Percentiles rank a stretch among this genome's conserved stretches.
Conservation (phyloP, 169 alveolate genomes). For the Plasmodium malariae region DNA sequence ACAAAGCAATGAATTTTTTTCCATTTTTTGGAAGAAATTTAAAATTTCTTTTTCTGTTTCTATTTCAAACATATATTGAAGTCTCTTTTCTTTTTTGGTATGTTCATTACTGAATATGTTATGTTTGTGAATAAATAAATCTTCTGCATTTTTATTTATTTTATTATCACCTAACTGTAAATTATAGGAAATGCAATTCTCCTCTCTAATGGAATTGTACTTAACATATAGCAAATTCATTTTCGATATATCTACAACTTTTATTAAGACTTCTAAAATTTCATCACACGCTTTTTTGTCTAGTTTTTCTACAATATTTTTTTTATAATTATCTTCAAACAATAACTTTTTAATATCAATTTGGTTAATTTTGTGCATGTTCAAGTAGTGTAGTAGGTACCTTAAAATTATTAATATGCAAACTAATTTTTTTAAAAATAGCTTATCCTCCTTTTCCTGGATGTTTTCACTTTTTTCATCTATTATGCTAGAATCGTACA, state of each 20-base stretch:
- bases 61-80: slow-evolving; percentile 51
- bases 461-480: neutral
- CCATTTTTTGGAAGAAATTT: slow-evolving; percentile 9
- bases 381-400: slow-evolving; percentile 19
- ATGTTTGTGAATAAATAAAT: neutral
- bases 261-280: slow-evolving; percentile 29
- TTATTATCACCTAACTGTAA: neutral
- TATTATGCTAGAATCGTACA: neutral
- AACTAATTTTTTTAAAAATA: slow-evolving; percentile 21
- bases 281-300: slow-evolving; percentile 41
- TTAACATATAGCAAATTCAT: slow-evolving; percentile 1
- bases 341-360: slow-evolving; percentile 38
- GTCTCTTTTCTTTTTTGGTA: slow-evolving; percentile 17
- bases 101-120: neutral
- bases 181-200: neutral
- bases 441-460: neutral
- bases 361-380: neutral
- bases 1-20: slow-evolving; percentile 16
- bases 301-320: slow-evolving; percentile 38
- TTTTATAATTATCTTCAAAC: slow-evolving; percentile 40
- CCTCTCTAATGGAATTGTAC: neutral
- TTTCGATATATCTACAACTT: slow-evolving; percentile 37
- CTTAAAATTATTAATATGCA: slow-evolving; percentile 3
- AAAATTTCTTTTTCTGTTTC: slow-evolving; percentile 64
- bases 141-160: neutral